phyloP scores from a whole-genome alignment of 164 flowering plant species.

The Cinnamomum micranthum region DNA sequence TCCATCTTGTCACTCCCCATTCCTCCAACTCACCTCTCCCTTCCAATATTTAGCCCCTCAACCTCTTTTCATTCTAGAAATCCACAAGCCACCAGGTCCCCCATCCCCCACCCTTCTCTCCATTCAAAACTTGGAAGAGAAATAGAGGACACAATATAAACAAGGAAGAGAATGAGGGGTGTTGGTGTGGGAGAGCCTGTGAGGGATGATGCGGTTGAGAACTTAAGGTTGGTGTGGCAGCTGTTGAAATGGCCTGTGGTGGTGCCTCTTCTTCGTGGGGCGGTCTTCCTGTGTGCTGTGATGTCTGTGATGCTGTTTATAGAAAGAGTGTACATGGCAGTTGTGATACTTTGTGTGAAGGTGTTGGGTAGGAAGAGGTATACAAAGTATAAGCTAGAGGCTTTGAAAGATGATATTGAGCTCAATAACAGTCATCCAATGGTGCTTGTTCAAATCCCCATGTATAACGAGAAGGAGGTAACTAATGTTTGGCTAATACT shows the following conservation, averaged over 20 bases:
- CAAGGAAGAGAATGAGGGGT: slow-evolving; percentile 28
- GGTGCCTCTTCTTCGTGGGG: slow-evolving; percentile 29
- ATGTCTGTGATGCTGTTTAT: slow-evolving; percentile 67
- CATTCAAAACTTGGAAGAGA: not conserved
- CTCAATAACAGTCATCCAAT: slow-evolving; percentile 34
- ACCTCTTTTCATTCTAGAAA: not conserved
- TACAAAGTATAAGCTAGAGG: slow-evolving; percentile 38
- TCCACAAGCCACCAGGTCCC: not conserved
- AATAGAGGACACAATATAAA: not conserved
- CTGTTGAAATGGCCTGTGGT: slow-evolving; percentile 32
- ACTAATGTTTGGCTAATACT: too few relatives aligned
- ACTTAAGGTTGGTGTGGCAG: slow-evolving; percentile 31
- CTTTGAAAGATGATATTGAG: slow-evolving; percentile 45
- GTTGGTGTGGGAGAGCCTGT: slow-evolving; percentile 9
- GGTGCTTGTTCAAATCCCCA: slow-evolving; percentile 69
- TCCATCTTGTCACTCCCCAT: not conserved
- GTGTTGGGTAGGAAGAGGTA: slow-evolving; percentile 39
- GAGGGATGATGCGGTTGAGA: slow-evolving; percentile 19
- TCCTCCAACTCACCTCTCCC: not conserved
- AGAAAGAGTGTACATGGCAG: slow-evolving; percentile 60
- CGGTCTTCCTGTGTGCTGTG: slow-evolving; percentile 36
- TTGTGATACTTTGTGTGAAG: slow-evolving; percentile 42
- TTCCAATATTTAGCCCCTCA: not conserved
- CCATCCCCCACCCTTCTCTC: not conserved
- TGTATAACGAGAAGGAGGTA: slow-evolving; percentile 78